Percentiles rank a stretch among this genome's conserved stretches.
Conservation (phyloP, 768 basidiomycete species). For the Pisolithus tinctorius region DNA sequence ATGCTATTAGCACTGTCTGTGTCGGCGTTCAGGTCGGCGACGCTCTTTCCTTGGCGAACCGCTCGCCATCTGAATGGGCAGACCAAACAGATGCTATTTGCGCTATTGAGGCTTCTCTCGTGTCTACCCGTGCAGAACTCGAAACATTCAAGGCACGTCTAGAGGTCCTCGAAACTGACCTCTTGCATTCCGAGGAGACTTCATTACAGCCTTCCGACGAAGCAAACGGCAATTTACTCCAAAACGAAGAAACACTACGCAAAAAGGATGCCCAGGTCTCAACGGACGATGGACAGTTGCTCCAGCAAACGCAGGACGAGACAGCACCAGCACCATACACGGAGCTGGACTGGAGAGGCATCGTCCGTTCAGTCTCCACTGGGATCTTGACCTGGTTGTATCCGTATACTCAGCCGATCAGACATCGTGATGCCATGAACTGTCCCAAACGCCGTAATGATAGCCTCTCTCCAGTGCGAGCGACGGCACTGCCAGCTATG, state of each 20-base stretch:
- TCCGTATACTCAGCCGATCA: slow-evolving; percentile 10
- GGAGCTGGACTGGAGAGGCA: slow-evolving; percentile 4
- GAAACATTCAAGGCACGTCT: slow-evolving; percentile 21
- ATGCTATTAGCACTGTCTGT: neutral
- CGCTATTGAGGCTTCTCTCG: slow-evolving; percentile 20
- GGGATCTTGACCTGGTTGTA: slow-evolving; percentile 19
- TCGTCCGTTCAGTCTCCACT: slow-evolving; percentile 12
- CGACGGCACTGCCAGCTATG: neutral
- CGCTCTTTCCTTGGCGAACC: neutral
- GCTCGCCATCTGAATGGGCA: neutral
- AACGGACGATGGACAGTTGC: neutral
- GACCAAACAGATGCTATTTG: slow-evolving; percentile 6
- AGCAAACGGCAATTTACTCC: neutral
- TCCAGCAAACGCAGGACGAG: neutral
- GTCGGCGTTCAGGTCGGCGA: neutral
- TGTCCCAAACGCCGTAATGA: neutral
- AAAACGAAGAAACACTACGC: neutral
- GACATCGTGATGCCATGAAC: neutral
- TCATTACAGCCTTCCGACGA: neutral
- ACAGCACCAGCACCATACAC: neutral
- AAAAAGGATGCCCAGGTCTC: neutral
- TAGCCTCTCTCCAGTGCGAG: slow-evolving; percentile 4
- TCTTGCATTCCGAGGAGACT: slow-evolving; percentile 9
- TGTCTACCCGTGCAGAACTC: slow-evolving; percentile 17
- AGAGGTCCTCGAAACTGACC: slow-evolving; percentile 21